Conservation (phyloP, 306 rosid genomes). For the Rubus parviflorus region DNA sequence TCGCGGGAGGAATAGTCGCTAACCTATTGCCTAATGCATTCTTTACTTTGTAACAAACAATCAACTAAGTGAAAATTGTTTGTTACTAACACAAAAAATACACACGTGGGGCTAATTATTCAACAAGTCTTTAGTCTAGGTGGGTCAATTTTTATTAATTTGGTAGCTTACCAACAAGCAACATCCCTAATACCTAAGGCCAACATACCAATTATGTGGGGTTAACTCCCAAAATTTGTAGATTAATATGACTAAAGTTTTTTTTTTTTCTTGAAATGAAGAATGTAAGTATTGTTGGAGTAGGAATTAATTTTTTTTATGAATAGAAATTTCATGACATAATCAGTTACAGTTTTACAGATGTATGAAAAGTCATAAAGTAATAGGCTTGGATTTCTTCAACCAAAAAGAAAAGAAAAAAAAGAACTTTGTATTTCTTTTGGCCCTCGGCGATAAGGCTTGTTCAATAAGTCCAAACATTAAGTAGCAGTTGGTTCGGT, state of each 20-base stretch:
- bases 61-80: too few relatives aligned
- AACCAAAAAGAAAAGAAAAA: neutral
- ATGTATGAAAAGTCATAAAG: too few relatives aligned
- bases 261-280: too few relatives aligned
- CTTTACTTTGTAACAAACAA: too few relatives aligned
- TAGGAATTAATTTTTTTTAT: neutral
- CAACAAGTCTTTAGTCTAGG: neutral
- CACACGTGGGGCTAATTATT: neutral
- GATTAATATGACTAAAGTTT: neutral
- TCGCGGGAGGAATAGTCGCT: neutral
- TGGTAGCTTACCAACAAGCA: neutral
- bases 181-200: neutral
- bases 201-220: neutral
- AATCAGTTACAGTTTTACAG: too few relatives aligned
- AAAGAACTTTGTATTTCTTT: neutral
- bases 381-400: neutral
- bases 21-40: neutral
- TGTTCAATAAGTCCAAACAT: neutral
- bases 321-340: neutral
- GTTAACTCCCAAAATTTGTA: neutral
- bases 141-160: neutral
- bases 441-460: neutral
- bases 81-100: neutral
- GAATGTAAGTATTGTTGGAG: too few relatives aligned
- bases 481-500: conserved; percentile 28